phyloP scores from a whole-genome alignment of 129 eudicot species.

The Helichrysum umbraculigerum region DNA sequence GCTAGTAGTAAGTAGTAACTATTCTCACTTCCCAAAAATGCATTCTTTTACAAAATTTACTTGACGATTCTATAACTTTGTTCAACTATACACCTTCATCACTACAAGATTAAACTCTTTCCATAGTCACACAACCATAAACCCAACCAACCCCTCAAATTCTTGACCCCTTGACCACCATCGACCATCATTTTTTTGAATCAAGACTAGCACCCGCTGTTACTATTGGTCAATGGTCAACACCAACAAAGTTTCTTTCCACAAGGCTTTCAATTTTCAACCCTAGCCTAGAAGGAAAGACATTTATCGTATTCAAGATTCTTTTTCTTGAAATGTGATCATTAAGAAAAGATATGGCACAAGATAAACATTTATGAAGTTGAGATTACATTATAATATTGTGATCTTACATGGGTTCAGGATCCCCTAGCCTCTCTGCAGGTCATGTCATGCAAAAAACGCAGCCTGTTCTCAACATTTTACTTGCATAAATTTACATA shows the following conservation, averaged over 20 bases:
- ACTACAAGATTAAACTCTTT: background rate
- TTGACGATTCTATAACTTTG: background rate
- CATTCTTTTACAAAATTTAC: background rate
- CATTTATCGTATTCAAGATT: background rate
- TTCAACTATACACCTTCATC: background rate
- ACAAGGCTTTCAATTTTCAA: background rate
- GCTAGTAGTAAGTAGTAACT: conserved; percentile 3
- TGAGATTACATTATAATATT: background rate
- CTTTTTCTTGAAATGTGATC: background rate
- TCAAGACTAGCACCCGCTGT: background rate
- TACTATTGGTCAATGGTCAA: too few species aligned
- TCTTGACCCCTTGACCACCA: background rate
- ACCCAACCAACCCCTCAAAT: background rate
- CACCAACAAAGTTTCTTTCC: background rate
- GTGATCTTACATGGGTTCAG: conserved; percentile 27
- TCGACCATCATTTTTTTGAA: background rate
- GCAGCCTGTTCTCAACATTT: conserved; percentile 35
- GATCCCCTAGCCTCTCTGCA: conserved; percentile 22
- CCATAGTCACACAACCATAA: background rate
- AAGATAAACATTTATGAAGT: background rate
- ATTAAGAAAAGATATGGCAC: conserved; percentile 2
- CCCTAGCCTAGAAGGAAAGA: background rate
- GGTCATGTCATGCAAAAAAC: conserved; percentile 39
- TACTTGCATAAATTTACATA: conserved; percentile 23
- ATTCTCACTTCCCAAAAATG: conserved; percentile 20